Conservation (phyloP, 768 basidiomycete species). For the Tulasnella sp. region DNA sequence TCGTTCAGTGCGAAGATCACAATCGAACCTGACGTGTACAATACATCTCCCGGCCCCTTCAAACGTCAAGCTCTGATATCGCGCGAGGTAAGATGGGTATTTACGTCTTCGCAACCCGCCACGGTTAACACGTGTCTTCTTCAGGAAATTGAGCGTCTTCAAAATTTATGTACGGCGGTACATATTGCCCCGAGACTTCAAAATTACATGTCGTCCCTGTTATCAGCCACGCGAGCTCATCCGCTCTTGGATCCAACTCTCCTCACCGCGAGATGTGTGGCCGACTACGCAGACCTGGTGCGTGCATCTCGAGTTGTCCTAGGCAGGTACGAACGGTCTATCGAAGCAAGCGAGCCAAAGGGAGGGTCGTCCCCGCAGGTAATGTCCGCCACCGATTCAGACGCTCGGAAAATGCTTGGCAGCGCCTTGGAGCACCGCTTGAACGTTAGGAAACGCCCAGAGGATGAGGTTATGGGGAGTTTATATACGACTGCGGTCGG, state of each 20-base stretch:
- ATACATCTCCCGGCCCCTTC: constrained; percentile 31
- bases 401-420: constrained; percentile 73
- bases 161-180: constrained; percentile 43
- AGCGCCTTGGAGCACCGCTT: constrained; percentile 75
- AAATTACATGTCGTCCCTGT: constrained; percentile 72
- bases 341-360: constrained; percentile 39
- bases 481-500: constrained; percentile 44
- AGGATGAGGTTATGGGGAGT: constrained; percentile 70
- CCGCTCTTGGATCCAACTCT: constrained; percentile 68
- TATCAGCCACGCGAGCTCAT: constrained; percentile 73
- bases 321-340: constrained; percentile 28
- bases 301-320: constrained; percentile 67
- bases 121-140: neutral
- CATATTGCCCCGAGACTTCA: constrained; percentile 56
- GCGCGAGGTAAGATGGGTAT: constrained; percentile 10
- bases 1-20: constrained; percentile 61
- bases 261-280: constrained; percentile 61
- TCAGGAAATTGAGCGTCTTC: constrained; percentile 38
- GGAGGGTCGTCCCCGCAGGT: constrained; percentile 26
- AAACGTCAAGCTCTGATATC: constrained; percentile 7
- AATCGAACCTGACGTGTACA: constrained; percentile 22
- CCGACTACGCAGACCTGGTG: constrained; percentile 68
- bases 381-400: constrained; percentile 71
- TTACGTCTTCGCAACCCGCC: neutral
- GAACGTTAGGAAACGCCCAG: constrained; percentile 67